Base-by-base conservation (phyloP, 2,329 filamentous ascomycete genomes). In the Fusarium musae region DNA sequence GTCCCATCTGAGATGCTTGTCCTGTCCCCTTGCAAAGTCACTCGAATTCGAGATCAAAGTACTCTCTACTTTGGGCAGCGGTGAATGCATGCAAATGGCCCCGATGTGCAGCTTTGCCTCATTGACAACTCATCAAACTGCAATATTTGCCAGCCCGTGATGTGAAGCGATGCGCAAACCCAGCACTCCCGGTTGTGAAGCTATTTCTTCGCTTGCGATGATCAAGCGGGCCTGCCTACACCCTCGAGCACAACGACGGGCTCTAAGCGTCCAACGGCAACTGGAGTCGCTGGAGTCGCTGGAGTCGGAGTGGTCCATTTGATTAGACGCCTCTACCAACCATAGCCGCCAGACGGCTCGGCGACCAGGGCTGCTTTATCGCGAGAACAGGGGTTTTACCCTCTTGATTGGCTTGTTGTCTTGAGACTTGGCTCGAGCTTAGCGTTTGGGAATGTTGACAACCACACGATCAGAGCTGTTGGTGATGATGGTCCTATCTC, bases 371-470 rank as follows among this genome's bases (percentile, higher is more conserved):
- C 53, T 59, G 60, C 52, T 30, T 70, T 62, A 73, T 78, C 71
- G 72, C 63, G 49, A 64, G 70, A 56, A 67, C 80, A 82, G 69
- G 81, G 82, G 76, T 78, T 77, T 77, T 54, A n/a, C 36, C n/a
- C 34, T 57, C 58, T 46, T 67, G 42, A 84, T 83, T 84, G 82
- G 82, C 59, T 53, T 63, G 32, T 26, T 30, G n/a, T 47, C 67
- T 75, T 75, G 67, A 79, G 72, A 79, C 72, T 74, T 44, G 72
- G 75, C 71, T 73, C 73, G 75, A 76, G 59, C 46, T 40, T 79
- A 70, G 69, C 67, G 76, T 67, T 72, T 67, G 78, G 79, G 79
- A 82, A 81, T 78, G 80, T 82, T 82, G 81, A 83, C 71, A 74
- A 53, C 65, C 63, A 70, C 56, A 70, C 56, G 59, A 63, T 67